These are phyloP conservation scores for Colletotrichum horii DNA, from an alignment of 2,329 filamentous ascomycete species.

Conservation along the genomic window DNA sequence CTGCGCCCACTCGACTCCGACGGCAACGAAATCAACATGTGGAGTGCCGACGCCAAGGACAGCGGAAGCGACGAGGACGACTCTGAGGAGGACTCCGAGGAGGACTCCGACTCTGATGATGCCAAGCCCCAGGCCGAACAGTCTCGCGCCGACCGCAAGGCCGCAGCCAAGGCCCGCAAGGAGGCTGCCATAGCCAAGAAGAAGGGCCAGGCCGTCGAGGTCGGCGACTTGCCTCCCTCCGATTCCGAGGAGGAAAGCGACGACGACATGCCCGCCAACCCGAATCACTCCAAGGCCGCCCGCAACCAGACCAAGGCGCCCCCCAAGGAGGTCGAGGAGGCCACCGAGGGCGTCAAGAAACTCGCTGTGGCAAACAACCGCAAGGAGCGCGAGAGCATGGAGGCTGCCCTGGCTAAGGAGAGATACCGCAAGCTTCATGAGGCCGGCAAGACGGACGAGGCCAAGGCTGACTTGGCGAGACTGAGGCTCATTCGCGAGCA, in stretches of 20 bases:
- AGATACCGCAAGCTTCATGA: constrained; percentile 90
- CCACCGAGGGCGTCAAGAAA: constrained; percentile 61
- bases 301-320: constrained; percentile 60
- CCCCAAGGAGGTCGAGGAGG: constrained; percentile 48
- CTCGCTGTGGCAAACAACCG: constrained; percentile 52
- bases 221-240: constrained; percentile 84
- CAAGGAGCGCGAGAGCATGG: constrained; percentile 73
- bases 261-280: constrained; percentile 81
- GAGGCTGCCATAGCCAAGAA: constrained; percentile 83
- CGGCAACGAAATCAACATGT: constrained; percentile 88
- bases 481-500: constrained; percentile 83
- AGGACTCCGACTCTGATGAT: constrained; percentile 52
- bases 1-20: constrained; percentile 87
- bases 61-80: constrained; percentile 58
- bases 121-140: constrained; percentile 53
- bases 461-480: constrained; percentile 85
- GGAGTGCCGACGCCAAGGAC: constrained; percentile 67
- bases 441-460: constrained; percentile 96
- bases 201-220: constrained; percentile 73
- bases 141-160: constrained; percentile 86
- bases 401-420: constrained; percentile 88
- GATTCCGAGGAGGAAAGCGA: constrained; percentile 65
- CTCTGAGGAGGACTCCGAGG: constrained; percentile 57
- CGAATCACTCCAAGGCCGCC: constrained; percentile 84
- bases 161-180: constrained; percentile 88